Evolutionary conservation across 139 green algal genomes (phyloP).

Genomic region (Chloropicon primus): DNA sequence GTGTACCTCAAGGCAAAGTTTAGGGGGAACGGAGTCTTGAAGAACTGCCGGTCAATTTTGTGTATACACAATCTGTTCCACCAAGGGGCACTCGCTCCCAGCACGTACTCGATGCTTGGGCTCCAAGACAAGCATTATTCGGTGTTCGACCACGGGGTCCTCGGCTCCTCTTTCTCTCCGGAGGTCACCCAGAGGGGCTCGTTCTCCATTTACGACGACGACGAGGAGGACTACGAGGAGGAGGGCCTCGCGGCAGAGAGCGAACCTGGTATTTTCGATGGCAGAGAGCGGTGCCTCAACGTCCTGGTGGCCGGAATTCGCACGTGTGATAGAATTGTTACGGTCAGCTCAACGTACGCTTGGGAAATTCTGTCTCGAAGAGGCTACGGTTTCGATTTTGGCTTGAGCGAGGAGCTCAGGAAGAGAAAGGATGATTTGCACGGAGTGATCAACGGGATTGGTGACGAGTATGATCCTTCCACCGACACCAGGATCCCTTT

Average conservation of each 20-base stretch:
- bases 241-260: no score
- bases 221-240: no score
- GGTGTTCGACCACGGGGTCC: neutral
- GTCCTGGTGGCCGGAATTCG: neutral
- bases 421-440: neutral
- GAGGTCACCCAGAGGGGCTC: no score
- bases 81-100: neutral
- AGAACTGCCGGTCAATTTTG: neutral
- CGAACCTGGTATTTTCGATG: no score
- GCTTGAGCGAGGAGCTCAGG: neutral
- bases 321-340: neutral
- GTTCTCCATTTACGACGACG: no score
- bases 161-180: no score
- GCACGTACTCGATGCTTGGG: neutral
- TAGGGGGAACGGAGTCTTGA: slow-evolving; percentile 15
- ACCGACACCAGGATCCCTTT: neutral
- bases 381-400: neutral
- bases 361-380: neutral
- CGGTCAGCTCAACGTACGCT: neutral
- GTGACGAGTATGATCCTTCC: neutral
- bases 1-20: slow-evolving; percentile 75
- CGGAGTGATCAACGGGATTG: neutral
- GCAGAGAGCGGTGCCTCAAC: neutral
- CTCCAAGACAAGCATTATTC: neutral
- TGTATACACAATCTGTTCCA: neutral